Percentiles rank a stretch among this genome's conserved stretches.
Evolutionary conservation across 345 rosid genomes (phyloP).

Genomic region (Populus tremula): DNA sequence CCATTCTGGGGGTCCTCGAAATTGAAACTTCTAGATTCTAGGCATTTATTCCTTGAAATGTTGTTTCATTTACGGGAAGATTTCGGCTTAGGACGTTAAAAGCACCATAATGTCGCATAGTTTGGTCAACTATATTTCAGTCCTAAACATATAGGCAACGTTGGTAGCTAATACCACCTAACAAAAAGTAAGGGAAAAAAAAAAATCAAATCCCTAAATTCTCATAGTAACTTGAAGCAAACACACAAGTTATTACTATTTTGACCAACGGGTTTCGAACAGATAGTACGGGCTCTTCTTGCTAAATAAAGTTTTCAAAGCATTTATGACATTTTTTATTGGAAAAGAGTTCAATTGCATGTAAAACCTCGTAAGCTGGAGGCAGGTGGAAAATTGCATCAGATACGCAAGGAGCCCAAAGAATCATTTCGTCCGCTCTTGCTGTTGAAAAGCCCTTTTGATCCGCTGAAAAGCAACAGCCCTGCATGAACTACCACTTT

Average conservation of each 20-base stretch:
- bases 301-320: not conserved
- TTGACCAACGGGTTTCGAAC: not conserved
- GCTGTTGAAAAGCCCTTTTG: not conserved
- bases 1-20: not conserved
- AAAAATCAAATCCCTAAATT: too few species aligned
- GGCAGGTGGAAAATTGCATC: not conserved
- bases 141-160: not conserved
- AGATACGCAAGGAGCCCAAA: not conserved
- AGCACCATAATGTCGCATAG: not conserved
- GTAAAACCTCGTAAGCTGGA: not conserved
- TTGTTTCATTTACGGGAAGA: not conserved
- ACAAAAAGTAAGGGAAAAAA: not conserved
- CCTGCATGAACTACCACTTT: slow-evolving; percentile 3
- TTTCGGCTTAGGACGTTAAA: not conserved
- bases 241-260: not conserved
- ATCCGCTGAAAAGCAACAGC: not conserved
- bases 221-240: not conserved
- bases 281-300: not conserved
- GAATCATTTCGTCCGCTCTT: not conserved
- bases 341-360: not conserved
- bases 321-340: not conserved
- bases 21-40: not conserved
- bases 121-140: not conserved
- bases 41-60: not conserved
- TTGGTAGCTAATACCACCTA: not conserved